phyloP scores from a whole-genome alignment of 305 asterid genomes.

The Fraxinus sp. region DNA sequence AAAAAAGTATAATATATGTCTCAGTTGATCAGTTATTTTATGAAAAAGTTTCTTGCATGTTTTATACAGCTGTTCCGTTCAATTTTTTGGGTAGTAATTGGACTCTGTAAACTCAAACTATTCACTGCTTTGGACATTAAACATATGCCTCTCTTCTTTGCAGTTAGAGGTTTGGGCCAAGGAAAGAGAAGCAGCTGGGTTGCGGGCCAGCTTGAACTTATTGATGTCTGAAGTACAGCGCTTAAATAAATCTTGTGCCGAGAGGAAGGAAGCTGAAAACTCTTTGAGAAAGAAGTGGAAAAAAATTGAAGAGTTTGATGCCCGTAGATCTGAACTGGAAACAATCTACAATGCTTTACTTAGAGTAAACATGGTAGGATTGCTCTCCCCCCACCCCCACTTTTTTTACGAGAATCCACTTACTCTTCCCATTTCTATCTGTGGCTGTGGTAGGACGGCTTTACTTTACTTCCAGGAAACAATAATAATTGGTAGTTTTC shows the following conservation, averaged over 20 bases:
- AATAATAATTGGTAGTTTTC: no score
- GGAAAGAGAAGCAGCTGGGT: slow-evolving; percentile 91
- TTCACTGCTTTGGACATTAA: not conserved
- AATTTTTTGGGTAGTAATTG: not conserved
- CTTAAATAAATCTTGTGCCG: slow-evolving; percentile 77
- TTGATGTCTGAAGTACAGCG: slow-evolving; percentile 77
- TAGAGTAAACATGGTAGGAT: slow-evolving; percentile 76
- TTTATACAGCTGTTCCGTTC: no score
- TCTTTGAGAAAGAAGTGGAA: slow-evolving; percentile 89
- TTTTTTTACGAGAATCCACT: not conserved
- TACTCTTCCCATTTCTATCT: not conserved
- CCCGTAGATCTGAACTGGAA: slow-evolving; percentile 87
- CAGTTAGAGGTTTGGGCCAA: slow-evolving; percentile 92
- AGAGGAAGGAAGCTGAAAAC: slow-evolving; percentile 94
- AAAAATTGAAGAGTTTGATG: slow-evolving; percentile 92
- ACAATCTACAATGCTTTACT: slow-evolving; percentile 73
- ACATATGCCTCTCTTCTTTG: slow-evolving; percentile 18
- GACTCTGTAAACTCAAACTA: not conserved
- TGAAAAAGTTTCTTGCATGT: no score
- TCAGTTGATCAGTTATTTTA: not conserved
- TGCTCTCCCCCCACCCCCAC: not conserved
- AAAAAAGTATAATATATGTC: not conserved
- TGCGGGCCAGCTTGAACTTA: slow-evolving; percentile 76
- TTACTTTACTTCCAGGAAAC: not conserved
- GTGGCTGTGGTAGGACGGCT: not conserved